Conservation (phyloP, 2,329 filamentous ascomycete species). For the Lasiodiplodia hormozganensis region DNA sequence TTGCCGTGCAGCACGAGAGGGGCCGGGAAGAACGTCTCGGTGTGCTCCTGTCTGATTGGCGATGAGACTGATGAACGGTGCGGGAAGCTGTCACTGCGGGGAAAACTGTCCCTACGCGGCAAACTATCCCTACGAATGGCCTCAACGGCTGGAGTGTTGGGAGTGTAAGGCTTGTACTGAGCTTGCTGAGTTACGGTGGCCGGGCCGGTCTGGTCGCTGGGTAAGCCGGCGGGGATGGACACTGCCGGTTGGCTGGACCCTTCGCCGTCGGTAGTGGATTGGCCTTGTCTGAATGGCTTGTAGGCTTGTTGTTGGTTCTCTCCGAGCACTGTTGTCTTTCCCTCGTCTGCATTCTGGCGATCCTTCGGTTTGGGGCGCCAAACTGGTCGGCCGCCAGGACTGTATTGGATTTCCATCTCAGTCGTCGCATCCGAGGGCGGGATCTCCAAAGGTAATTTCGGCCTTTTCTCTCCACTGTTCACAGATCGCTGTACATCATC, state of each 20-base stretch:
- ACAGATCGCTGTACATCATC: not conserved
- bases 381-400: slow-evolving; percentile 61
- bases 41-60: slow-evolving; percentile 33
- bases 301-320: slow-evolving; percentile 11
- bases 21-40: slow-evolving; percentile 46
- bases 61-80: slow-evolving; percentile 38
- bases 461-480: slow-evolving; percentile 20
- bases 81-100: slow-evolving; percentile 29
- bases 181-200: slow-evolving; percentile 27
- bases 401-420: slow-evolving; percentile 50
- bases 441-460: slow-evolving; percentile 34
- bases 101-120: slow-evolving; percentile 26
- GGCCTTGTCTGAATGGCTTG: slow-evolving; percentile 12
- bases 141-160: slow-evolving; percentile 34
- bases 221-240: slow-evolving; percentile 45
- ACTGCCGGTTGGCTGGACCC: slow-evolving; percentile 40
- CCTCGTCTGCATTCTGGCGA: slow-evolving; percentile 31
- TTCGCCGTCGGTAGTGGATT: slow-evolving; percentile 17
- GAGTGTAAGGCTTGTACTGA: slow-evolving; percentile 43
- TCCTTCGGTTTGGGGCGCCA: slow-evolving; percentile 38
- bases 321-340: slow-evolving; percentile 37
- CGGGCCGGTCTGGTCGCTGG: slow-evolving; percentile 39
- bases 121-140: slow-evolving; percentile 6
- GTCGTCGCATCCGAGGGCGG: slow-evolving; percentile 22
- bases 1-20: slow-evolving; percentile 29